phyloP scores from a whole-genome alignment of 257 asterid genomes.

The Przewalskia tangutica region DNA sequence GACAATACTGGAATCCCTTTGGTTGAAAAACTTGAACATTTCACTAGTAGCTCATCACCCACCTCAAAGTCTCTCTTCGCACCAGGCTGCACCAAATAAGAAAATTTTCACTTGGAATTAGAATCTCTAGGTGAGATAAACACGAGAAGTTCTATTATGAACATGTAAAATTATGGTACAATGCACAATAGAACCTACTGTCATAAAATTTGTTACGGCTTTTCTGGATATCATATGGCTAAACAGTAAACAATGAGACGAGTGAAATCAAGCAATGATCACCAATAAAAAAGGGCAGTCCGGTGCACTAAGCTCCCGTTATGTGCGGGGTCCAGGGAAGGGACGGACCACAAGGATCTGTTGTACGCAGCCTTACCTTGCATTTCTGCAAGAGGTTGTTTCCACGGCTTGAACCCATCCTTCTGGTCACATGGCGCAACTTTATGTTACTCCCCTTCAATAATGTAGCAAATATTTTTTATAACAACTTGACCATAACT shows the following conservation, averaged over 20 bases:
- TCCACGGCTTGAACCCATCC: too few relatives aligned
- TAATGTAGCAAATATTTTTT: too few relatives aligned
- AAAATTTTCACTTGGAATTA: neutral
- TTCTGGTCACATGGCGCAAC: too few relatives aligned
- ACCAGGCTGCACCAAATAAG: conserved; percentile 35
- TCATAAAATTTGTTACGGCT: neutral
- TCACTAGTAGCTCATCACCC: conserved; percentile 63
- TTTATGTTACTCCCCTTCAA: too few relatives aligned
- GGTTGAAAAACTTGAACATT: conserved; percentile 69
- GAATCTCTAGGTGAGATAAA: too few relatives aligned
- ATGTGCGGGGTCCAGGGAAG: too few relatives aligned
- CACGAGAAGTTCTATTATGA: neutral
- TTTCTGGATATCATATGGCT: neutral
- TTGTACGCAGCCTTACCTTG: too few relatives aligned
- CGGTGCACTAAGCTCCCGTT: too few relatives aligned
- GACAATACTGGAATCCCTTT: conserved; percentile 86
- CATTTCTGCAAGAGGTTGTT: too few relatives aligned
- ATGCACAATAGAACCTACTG: neutral
- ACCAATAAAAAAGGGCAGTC: neutral
- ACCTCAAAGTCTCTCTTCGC: conserved; percentile 35
- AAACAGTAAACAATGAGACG: neutral
- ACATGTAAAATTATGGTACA: neutral
- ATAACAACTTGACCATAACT: too few relatives aligned
- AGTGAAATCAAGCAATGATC: neutral
- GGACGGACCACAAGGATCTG: too few relatives aligned